Base-by-base conservation (phyloP, 2,329 filamentous ascomycete genomes). In the Arthrobotrys megalospora region DNA sequence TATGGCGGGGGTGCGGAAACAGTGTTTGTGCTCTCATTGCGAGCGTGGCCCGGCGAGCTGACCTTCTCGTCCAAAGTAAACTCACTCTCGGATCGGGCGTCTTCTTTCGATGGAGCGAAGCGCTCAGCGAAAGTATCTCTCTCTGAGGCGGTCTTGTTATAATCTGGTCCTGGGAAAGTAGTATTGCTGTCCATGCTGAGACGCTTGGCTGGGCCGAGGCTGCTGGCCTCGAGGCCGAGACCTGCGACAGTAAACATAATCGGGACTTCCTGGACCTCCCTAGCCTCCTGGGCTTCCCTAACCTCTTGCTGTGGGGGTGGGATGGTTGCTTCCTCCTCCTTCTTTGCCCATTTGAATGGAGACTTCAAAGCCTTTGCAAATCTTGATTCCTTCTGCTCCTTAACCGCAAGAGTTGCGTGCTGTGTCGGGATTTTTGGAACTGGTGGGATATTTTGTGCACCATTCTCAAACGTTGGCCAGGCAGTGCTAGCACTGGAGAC, bases 1-100 rank as follows among this genome's bases (percentile, higher is more conserved):
- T 78, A 78, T 41, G 75, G 75, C 48, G 75, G 75, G 16, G 75
- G 75, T 7, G 67, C 67, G 21, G 67, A 71, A 14, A 78, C 43
- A 8, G 75, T 78, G 24, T 72, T 68, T 6, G 52, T 72, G 50
- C 75, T 78, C 52, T 70, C 66, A 38, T 53, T 77, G 43, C 73
- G 73, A 16, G 48, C 52, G 32, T 78, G 75, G 11, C 41, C 48
- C 38, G 69, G 69, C 2, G 69, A 73, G 55, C 48, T 43, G 3
- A 41, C 41, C 24, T 78, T 78, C 47, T 78, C 75, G 16, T 72
- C 34, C n/a, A 70, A 7, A 11, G 34, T 8, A 6, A 16, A 41
- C 7, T 58, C 50, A 4, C 48, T 16, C 21, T 65, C 60, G n/a
- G 28, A 34, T n/a, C 8, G 50, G 14, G 41, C 3, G 2, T 65